Evolutionary conservation across 441 rosid species (phyloP).

Genomic region (Jatropha multifida): DNA sequence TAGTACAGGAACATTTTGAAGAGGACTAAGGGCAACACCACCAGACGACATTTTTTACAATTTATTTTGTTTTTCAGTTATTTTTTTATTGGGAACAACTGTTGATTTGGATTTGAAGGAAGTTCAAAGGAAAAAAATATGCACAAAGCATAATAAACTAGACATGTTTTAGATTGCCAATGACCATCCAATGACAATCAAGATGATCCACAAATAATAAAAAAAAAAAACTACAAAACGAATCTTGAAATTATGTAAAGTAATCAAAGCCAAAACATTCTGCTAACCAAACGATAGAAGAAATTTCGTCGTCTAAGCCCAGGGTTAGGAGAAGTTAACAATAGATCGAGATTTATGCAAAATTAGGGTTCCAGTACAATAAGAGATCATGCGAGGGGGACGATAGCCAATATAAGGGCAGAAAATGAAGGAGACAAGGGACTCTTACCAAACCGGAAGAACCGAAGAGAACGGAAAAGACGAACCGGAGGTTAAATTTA

Average conservation of each 20-base stretch:
- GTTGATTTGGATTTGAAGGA: constrained; percentile 7
- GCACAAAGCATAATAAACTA: constrained; percentile 16
- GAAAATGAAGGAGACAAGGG: background rate
- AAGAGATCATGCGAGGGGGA: background rate
- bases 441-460: constrained; percentile 32
- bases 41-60: constrained; percentile 40
- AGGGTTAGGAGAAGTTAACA: background rate
- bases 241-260: constrained; percentile 7
- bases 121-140: background rate
- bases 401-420: background rate
- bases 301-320: constrained; percentile 1
- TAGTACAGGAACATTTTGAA: constrained; percentile 39
- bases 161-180: constrained; percentile 2
- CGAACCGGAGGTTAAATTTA: constrained; percentile 17
- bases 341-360: constrained; percentile 1
- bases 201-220: background rate
- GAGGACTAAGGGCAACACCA: constrained; percentile 47
- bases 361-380: background rate
- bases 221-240: constrained; percentile 1
- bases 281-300: background rate
- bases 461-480: constrained; percentile 21
- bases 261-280: background rate
- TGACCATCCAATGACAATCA: background rate
- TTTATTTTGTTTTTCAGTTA: background rate
- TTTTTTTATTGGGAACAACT: background rate